Conservation (phyloP, 2,329 filamentous ascomycete genomes). For the Calycina marina region DNA sequence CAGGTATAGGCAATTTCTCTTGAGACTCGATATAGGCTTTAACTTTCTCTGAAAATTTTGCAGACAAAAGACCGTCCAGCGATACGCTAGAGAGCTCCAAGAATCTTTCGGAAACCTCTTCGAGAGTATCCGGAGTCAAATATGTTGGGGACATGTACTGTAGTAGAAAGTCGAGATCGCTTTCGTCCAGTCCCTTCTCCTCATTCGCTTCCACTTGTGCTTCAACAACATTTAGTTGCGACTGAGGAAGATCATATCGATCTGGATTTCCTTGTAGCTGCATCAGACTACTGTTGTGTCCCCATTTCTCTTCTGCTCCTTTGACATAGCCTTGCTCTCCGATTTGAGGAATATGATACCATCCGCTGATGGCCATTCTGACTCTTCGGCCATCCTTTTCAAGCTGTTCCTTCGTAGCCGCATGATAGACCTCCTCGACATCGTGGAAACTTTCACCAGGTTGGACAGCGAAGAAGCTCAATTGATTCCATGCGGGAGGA, state of each 20-base stretch:
- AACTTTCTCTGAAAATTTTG: slow-evolving; percentile 62
- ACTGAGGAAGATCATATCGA: slow-evolving; percentile 69
- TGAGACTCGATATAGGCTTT: slow-evolving; percentile 53
- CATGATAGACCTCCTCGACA: slow-evolving; percentile 90
- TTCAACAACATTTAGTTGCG: slow-evolving; percentile 36
- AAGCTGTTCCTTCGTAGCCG: slow-evolving; percentile 41
- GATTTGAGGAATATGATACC: slow-evolving; percentile 95
- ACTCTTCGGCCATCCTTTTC: slow-evolving; percentile 60
- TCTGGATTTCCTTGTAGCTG: slow-evolving; percentile 87
- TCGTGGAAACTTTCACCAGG: slow-evolving; percentile 99
- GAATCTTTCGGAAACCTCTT: slow-evolving; percentile 69
- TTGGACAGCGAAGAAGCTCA: slow-evolving; percentile 96
- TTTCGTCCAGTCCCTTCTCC: slow-evolving; percentile 52
- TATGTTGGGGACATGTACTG: slow-evolving; percentile 85
- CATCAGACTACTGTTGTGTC: slow-evolving; percentile 78
- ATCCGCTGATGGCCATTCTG: slow-evolving; percentile 95
- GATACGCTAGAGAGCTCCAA: slow-evolving; percentile 72
- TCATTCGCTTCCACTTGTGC: slow-evolving; percentile 19
- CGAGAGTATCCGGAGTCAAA: slow-evolving; percentile 79
- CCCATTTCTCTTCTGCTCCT: slow-evolving; percentile 77
- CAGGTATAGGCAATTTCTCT: slow-evolving; percentile 35
- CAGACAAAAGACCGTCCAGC: slow-evolving; percentile 62
- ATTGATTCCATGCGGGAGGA: slow-evolving; percentile 90
- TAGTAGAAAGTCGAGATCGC: slow-evolving; percentile 78
- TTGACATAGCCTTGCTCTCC: slow-evolving; percentile 85